phyloP scores from a whole-genome alignment of 1,284 basidiomycete genomes.

The Melampsora americana region DNA sequence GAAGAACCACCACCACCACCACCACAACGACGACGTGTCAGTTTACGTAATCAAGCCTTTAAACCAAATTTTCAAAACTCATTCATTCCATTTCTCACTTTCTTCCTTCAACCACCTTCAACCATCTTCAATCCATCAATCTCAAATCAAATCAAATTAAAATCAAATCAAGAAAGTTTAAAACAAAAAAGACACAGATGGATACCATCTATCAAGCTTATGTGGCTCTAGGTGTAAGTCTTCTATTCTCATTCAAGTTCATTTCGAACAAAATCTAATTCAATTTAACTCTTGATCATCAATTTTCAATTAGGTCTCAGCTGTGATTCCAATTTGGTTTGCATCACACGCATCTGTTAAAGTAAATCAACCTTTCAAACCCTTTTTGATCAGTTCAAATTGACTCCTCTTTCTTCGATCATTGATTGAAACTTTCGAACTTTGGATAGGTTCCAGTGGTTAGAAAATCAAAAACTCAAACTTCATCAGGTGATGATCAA shows the following conservation, averaged over 20 bases:
- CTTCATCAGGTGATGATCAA: slow-evolving; percentile 38
- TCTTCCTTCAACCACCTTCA: too few species aligned
- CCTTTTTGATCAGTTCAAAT: too few species aligned
- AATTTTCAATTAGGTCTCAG: slow-evolving; percentile 46
- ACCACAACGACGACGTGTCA: too few species aligned
- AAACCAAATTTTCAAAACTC: too few species aligned
- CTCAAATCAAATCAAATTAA: too few species aligned
- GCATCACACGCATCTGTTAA: slow-evolving; percentile 46
- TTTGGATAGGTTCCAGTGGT: slow-evolving; percentile 37
- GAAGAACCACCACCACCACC: too few species aligned
- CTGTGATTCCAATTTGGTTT: slow-evolving; percentile 49
- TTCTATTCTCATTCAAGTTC: background rate
- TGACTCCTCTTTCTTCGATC: slow-evolving; percentile 7
- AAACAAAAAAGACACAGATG: too few species aligned
- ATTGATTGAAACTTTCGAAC: background rate
- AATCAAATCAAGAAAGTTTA: too few species aligned
- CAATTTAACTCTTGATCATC: background rate
- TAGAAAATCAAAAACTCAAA: slow-evolving; percentile 24
- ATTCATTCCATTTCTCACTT: too few species aligned
- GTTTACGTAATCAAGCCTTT: too few species aligned
- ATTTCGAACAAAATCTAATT: background rate
- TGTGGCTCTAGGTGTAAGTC: slow-evolving; percentile 40
- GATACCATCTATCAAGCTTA: slow-evolving; percentile 42
- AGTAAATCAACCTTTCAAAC: slow-evolving; percentile 31
- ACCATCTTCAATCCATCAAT: too few species aligned